phyloP scores from a whole-genome alignment of 805 yeast genomes.

The Myxozyma vanderwaltii region DNA sequence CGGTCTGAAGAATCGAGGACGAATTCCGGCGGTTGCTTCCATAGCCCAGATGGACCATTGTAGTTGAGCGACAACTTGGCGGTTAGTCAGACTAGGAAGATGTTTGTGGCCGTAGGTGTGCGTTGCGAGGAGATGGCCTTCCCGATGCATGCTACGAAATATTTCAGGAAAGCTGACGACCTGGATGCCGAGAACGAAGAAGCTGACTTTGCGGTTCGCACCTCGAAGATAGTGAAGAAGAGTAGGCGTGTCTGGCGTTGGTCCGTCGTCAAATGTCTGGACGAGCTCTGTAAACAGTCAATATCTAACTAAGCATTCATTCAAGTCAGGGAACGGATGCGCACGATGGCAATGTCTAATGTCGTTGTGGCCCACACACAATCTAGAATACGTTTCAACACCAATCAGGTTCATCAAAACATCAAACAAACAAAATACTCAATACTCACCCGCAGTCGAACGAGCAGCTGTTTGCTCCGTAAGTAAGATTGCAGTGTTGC shows the following conservation, averaged over 20 bases:
- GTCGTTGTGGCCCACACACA: conserved; percentile 25
- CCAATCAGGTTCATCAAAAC: neutral
- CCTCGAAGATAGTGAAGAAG: conserved; percentile 56
- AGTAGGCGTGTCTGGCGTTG: conserved; percentile 67
- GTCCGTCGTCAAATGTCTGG: conserved; percentile 96
- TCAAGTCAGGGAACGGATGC: too few relatives aligned
- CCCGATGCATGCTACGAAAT: conserved; percentile 55
- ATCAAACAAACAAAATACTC: too few relatives aligned
- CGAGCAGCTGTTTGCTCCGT: conserved; percentile 14
- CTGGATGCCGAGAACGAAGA: conserved; percentile 83
- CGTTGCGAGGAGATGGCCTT: conserved; percentile 79
- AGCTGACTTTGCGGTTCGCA: conserved; percentile 57
- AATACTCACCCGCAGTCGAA: conserved; percentile 32
- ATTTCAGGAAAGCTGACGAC: conserved; percentile 76
- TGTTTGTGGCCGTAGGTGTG: conserved; percentile 94
- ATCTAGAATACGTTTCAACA: neutral
- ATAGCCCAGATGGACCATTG: conserved; percentile 98
- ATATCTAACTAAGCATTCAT: too few relatives aligned
- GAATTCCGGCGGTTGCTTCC: conserved; percentile 86
- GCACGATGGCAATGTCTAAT: conserved; percentile 23
- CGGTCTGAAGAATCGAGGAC: conserved; percentile 93
- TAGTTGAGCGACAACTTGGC: conserved; percentile 80
- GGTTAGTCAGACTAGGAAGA: conserved; percentile 74
- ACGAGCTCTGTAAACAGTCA: conserved; percentile 56
- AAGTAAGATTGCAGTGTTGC: conserved; percentile 15